Percentiles rank a stretch among this genome's conserved stretches.
Conservation (phyloP, 1,284 basidiomycete species). For the Thecaphora thlaspeos region DNA sequence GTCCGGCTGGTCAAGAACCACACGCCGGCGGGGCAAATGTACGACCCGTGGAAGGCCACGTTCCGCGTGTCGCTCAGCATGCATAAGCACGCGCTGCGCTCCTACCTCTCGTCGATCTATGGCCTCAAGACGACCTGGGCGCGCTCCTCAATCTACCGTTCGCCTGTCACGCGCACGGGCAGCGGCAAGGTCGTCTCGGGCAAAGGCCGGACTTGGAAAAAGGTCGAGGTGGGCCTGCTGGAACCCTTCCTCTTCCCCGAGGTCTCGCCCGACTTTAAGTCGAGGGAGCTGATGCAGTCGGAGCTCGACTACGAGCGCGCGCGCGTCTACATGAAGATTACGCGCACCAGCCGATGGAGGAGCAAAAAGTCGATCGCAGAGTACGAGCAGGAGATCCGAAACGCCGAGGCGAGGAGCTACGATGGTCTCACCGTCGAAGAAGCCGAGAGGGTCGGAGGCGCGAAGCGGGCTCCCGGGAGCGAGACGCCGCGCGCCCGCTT, state of each 20-base stretch:
- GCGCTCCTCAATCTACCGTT: slow-evolving; percentile 78
- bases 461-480: neutral
- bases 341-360: slow-evolving; percentile 43
- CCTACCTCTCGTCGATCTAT: slow-evolving; percentile 79
- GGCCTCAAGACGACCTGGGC: slow-evolving; percentile 80
- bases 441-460: slow-evolving; percentile 5
- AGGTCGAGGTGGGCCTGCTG: slow-evolving; percentile 54
- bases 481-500: slow-evolving; percentile 8
- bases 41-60: slow-evolving; percentile 91
- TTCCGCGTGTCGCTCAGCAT: slow-evolving; percentile 79
- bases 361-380: slow-evolving; percentile 26
- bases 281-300: slow-evolving; percentile 31
- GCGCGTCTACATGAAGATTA: slow-evolving; percentile 47
- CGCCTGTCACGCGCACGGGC: slow-evolving; percentile 28
- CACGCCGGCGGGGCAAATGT: slow-evolving; percentile 73
- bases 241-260: slow-evolving; percentile 57
- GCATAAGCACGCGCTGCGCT: slow-evolving; percentile 87
- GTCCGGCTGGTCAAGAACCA: slow-evolving; percentile 82
- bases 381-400: slow-evolving; percentile 25
- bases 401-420: slow-evolving; percentile 7
- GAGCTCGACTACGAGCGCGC: slow-evolving; percentile 43
- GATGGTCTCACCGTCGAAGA: slow-evolving; percentile 7
- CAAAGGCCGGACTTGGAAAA: slow-evolving; percentile 45
- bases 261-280: slow-evolving; percentile 36
- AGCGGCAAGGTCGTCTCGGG: slow-evolving; percentile 61